Conservation (phyloP, 73 alveolate genomes). For the Chromera velia region DNA sequence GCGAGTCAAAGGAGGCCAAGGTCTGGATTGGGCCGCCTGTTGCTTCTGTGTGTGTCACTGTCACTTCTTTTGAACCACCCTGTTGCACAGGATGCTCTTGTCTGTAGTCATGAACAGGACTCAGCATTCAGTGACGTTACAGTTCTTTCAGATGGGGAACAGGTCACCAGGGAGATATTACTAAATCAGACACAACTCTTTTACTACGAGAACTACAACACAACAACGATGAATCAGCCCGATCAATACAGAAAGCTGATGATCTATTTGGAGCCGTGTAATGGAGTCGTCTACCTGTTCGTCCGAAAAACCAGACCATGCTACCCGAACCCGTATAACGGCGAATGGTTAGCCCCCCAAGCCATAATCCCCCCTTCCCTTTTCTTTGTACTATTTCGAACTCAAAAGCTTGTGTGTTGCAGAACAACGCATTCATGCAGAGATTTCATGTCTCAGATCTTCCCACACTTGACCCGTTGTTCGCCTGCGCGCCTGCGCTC, state of each 20-base stretch:
- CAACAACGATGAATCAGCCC: slow-evolving; percentile 24
- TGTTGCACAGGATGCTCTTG: no score
- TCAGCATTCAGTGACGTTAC: neutral
- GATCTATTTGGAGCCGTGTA: slow-evolving; percentile 37
- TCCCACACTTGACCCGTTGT: neutral
- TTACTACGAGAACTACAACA: neutral
- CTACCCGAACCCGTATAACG: slow-evolving; percentile 15
- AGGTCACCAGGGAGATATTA: slow-evolving; percentile 16
- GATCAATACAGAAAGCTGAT: slow-evolving; percentile 29
- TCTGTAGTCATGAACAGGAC: no score
- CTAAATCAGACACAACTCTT: slow-evolving; percentile 14
- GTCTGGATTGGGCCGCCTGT: no score
- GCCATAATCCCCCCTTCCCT: no score
- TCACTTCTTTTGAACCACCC: no score
- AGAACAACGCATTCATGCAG: no score
- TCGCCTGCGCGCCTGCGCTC: neutral
- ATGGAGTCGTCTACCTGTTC: slow-evolving; percentile 35
- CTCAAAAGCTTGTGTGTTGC: no score
- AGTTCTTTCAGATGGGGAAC: slow-evolving; percentile 21
- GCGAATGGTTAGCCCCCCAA: neutral
- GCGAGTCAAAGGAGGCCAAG: no score
- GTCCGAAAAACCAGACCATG: slow-evolving; percentile 38
- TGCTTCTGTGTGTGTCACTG: no score
- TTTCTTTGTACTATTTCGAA: no score
- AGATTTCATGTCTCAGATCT: no score